Evolutionary conservation across 2,329 filamentous ascomycete species (phyloP), one percentile per base, ranked within the genome.

Genomic region (Sclerotinia trifoliorum): DNA sequence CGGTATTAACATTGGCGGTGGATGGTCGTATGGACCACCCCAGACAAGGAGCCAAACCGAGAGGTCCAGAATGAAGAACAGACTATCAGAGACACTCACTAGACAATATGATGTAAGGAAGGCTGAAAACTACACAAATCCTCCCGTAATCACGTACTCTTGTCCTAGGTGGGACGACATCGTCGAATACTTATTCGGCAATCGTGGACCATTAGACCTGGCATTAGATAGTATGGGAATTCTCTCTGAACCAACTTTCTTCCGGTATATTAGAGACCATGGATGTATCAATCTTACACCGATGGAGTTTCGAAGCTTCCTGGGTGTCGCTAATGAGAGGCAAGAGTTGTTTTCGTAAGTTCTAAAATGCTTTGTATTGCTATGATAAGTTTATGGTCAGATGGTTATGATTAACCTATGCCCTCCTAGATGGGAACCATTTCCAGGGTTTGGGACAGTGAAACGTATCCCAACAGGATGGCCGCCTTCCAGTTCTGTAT

Each of bases 311-410:
- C 58, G 51, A 1, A 42, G 15, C 29, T 65, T 65, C 24, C 56
- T 65, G 8, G 51, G 49, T 6, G 39, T 65, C n/a, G 49, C 49
- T 24, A n/a, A 55, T 42, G 26, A 65, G 35, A 57, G 42, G 10
- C 19, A 13, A 54, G 51, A 56, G 42, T 21, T 65, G 19, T 57
- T 65, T 48, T 56, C 57, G 63, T 65, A 29, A 55, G 39, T 24
- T 65, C 42, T 6, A 4, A 24, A 21, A 32, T 8, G 1, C 24
- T 32, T 29, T 46, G 29, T 13, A 2, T 7, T 46, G 39, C 10
- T 46, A 13, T 6, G 7, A 24, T 15, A 5, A 24, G 15, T 17
- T 15, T 13, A 29, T 29, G 24, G 19, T 35, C 11, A n/a, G 11
- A 29, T 35, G 29, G 11, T 7, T 2, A 49, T 49, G 2, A 10